Evolutionary conservation across 768 basidiomycete genomes (phyloP), one percentile per base, ranked within the genome.

Genomic region (Lactifluus piperatus): DNA sequence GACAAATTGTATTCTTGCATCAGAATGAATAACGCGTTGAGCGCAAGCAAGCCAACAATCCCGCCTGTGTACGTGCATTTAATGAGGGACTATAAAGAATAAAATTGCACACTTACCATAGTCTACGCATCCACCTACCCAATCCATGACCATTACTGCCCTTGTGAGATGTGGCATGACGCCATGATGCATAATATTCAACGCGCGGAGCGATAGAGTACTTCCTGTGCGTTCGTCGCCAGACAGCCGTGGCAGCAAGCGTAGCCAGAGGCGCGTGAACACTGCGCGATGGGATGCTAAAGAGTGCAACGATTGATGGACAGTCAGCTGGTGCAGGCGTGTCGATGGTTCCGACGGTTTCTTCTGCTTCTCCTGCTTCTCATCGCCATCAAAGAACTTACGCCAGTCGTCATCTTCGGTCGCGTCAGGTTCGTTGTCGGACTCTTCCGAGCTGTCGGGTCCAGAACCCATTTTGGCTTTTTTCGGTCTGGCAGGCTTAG

Each of bases 1-100:
- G 68, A 91, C 94, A 99, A 77, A 66, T 97, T 97, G 68, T 97
- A 94, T 52, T 93, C 85, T 58, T 81, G 88, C 73, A 98, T 97
- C 60, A 99, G 76, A 13, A 86, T 81, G 68, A 93, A 98, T 51
- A 99, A 72, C 1, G 91, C 87, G 66, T 98, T 98, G 64, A 99
- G 77, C 1, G 91, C 93, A 45, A 98, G 75, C 56, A 99, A 77
- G 1, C 92, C 97, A 16, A 89, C 79, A 0, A 84, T 80, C 2
- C 92, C 94, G 34, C 94, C 92, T 89, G 62, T 11, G 43, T 32
- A 22, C 22, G 2, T 56, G 41, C 51, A 55, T 36, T 60, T 26
- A 39, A 50, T 18, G 36, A 44, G 3, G 39, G 37, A 14, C 3
- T 57, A 51, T 5, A 62, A 47, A 56, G 20, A 24, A 24, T 11